A percentile compares a stretch with the other conserved stretches of the same genome.
Evolutionary conservation across 148 eudicot genomes (phyloP).

Genomic region (Polygonum aviculare): DNA sequence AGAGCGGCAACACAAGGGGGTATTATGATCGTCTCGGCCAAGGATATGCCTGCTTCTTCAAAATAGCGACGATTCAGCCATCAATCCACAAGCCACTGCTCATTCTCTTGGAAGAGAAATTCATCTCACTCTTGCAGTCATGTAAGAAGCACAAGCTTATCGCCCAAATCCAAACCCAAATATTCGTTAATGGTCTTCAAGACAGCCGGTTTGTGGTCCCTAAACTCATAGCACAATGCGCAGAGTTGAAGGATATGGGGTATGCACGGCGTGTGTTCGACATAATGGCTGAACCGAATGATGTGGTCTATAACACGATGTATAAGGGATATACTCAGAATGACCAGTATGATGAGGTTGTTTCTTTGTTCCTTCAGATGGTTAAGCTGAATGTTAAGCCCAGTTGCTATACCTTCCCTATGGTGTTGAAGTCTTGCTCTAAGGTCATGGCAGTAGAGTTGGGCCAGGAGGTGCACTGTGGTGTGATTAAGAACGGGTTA

Average conservation of each 20-base stretch:
- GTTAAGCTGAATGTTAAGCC: conserved; percentile 34
- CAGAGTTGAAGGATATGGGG: conserved; percentile 21
- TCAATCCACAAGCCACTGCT: conserved; percentile 21
- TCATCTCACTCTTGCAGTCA: conserved; percentile 44
- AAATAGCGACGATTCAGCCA: background rate
- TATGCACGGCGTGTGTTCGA: conserved; percentile 55
- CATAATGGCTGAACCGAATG: conserved; percentile 33
- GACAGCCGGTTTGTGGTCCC: conserved; percentile 32
- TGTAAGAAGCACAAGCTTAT: conserved; percentile 43
- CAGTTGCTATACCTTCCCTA: conserved; percentile 51
- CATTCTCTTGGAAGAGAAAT: conserved; percentile 36
- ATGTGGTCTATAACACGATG: conserved; percentile 46
- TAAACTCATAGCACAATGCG: conserved; percentile 27
- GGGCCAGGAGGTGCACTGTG: conserved; percentile 50
- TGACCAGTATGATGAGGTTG: conserved; percentile 23
- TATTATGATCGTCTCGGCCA: background rate
- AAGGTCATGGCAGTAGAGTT: conserved; percentile 31
- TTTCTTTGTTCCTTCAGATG: conserved; percentile 45
- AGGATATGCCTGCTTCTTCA: background rate
- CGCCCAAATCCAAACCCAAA: conserved; percentile 45
- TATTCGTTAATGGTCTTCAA: conserved; percentile 32
- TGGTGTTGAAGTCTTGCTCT: conserved; percentile 60
- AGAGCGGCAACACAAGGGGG: background rate
- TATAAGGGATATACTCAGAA: conserved; percentile 53
- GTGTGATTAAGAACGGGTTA: conserved; percentile 47